Conservation (phyloP, 495 filamentous ascomycete species). For the Alectoria sarmentosa region DNA sequence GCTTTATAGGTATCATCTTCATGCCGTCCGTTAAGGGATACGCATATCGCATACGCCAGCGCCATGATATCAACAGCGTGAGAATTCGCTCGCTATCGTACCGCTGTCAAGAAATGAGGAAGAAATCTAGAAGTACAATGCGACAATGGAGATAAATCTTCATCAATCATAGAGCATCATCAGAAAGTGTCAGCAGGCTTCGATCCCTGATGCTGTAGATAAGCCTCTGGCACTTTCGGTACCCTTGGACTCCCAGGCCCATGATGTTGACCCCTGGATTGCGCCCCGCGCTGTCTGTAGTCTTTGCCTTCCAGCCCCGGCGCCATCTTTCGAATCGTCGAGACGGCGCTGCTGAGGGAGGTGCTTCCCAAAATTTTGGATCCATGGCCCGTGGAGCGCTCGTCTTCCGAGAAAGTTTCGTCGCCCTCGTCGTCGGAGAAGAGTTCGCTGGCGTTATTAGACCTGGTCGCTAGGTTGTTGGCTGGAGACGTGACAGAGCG, state of each 20-base stretch:
- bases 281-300: constrained; percentile 53
- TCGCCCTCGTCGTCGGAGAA: constrained; percentile 53
- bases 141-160: not conserved
- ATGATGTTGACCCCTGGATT: constrained; percentile 37
- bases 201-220: constrained; percentile 32
- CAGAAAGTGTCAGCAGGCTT: constrained; percentile 13
- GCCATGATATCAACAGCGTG: not conserved
- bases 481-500: constrained; percentile 67
- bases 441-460: constrained; percentile 31
- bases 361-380: constrained; percentile 31
- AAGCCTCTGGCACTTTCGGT: constrained; percentile 56
- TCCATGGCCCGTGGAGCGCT: constrained; percentile 36
- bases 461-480: constrained; percentile 42
- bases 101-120: not conserved
- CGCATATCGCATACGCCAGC: not conserved
- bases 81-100: not conserved
- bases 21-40: not conserved
- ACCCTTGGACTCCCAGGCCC: constrained; percentile 46
- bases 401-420: constrained; percentile 43
- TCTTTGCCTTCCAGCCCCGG: constrained; percentile 57
- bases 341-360: constrained; percentile 16
- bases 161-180: not conserved
- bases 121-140: not conserved
- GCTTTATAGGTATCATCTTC: not conserved
- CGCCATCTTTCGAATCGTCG: constrained; percentile 47